phyloP scores from a whole-genome alignment of 441 rosid genomes.

The Erysimum cheiri region DNA sequence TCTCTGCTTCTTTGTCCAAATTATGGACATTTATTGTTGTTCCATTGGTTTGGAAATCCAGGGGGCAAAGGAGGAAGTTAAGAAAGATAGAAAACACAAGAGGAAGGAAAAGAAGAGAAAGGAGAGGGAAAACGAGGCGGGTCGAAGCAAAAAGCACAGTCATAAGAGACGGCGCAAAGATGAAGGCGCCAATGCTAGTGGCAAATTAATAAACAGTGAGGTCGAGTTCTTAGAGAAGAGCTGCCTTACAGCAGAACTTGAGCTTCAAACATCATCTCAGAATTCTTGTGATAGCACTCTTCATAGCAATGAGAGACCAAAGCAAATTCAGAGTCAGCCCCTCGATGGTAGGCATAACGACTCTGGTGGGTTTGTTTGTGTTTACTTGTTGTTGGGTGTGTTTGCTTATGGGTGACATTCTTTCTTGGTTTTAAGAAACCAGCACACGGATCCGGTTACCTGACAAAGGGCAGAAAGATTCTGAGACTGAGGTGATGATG shows the following conservation, averaged over 20 bases:
- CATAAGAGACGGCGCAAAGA: constrained; percentile 54
- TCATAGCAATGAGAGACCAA: constrained; percentile 51
- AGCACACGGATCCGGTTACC: constrained; percentile 55
- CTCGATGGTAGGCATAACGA: constrained; percentile 47
- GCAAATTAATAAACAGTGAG: constrained; percentile 43
- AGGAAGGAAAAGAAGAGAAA: constrained; percentile 52
- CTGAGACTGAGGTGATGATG: constrained; percentile 38
- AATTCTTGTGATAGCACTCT: constrained; percentile 57
- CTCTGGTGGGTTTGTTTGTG: constrained; percentile 59
- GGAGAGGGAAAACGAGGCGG: constrained; percentile 43
- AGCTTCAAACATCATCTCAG: constrained; percentile 55
- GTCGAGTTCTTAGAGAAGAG: constrained; percentile 59
- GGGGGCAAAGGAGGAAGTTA: constrained; percentile 51
- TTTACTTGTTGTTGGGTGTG: constrained; percentile 57
- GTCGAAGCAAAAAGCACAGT: constrained; percentile 44
- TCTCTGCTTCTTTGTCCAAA: neutral
- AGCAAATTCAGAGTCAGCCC: constrained; percentile 40
- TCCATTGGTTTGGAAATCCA: constrained; percentile 46
- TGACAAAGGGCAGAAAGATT: constrained; percentile 54
- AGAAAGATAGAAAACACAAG: constrained; percentile 53
- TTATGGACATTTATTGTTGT: constrained; percentile 25
- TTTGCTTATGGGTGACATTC: constrained; percentile 52
- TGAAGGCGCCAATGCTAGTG: constrained; percentile 39
- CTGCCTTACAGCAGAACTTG: constrained; percentile 59
- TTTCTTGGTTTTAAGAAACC: constrained; percentile 62